Conservation (phyloP, 768 basidiomycete genomes). For the Pisolithus marmoratus region DNA sequence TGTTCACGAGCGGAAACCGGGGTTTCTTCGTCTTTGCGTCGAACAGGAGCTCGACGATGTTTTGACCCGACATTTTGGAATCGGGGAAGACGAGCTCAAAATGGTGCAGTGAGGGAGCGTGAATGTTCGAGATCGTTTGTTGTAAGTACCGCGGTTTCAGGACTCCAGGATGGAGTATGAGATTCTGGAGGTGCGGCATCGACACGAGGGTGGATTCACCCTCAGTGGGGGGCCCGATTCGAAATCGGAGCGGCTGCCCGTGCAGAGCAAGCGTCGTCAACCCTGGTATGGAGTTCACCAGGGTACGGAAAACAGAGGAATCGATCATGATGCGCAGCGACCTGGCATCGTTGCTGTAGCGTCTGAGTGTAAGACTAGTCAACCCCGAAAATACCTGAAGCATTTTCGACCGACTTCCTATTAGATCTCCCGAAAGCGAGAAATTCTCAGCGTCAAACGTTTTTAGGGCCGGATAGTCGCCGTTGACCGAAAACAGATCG, state of each 20-base stretch:
- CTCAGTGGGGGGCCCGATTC: constrained; percentile 6
- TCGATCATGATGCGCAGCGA: constrained; percentile 25
- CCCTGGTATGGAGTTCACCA: constrained; percentile 18
- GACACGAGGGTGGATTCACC: constrained; percentile 7
- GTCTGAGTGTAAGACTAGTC: constrained; percentile 22
- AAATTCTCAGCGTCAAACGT: constrained; percentile 27
- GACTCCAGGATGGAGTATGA: constrained; percentile 25
- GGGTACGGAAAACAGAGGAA: constrained; percentile 19
- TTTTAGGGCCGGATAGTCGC: constrained; percentile 12
- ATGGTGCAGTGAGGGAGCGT: constrained; percentile 24
- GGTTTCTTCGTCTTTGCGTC: constrained; percentile 7
- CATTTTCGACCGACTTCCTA: constrained; percentile 10
- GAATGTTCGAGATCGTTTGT: constrained; percentile 22
- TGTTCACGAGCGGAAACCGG: constrained; percentile 23
- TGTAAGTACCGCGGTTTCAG: constrained; percentile 28
- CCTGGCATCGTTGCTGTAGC: constrained; percentile 22
- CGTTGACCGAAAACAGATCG: constrained; percentile 19
- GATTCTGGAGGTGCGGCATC: constrained; percentile 23
- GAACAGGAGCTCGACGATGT: constrained; percentile 19
- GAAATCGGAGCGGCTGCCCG: constrained; percentile 25
- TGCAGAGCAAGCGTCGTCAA: constrained; percentile 22
- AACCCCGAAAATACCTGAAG: constrained; percentile 15
- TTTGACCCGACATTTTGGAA: constrained; percentile 23
- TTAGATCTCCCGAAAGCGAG: constrained; percentile 15
- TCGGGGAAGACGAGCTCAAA: constrained; percentile 30